These are phyloP conservation scores for Mycena sp. DNA, from an alignment of 1,284 basidiomycete genomes.

Conservation along the genomic window DNA sequence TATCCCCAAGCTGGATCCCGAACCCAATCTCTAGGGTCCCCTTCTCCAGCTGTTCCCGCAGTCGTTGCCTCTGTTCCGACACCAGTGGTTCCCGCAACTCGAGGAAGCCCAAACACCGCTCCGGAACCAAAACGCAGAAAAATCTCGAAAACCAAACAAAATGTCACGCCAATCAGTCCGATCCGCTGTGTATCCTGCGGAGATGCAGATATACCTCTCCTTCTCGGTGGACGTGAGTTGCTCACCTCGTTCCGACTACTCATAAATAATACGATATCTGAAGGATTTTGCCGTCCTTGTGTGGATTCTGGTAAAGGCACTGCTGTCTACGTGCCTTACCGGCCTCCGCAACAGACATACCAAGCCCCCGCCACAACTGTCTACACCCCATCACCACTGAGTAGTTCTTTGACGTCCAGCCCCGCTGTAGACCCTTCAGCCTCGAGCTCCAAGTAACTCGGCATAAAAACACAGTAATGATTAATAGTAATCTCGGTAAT, in stretches of 20 bases:
- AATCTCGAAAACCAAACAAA: slow-evolving; percentile 41
- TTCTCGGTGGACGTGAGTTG: slow-evolving; percentile 73
- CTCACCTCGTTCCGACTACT: not conserved
- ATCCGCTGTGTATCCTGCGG: slow-evolving; percentile 70
- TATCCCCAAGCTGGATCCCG: slow-evolving; percentile 11
- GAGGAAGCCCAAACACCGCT: not conserved
- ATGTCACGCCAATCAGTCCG: slow-evolving; percentile 38
- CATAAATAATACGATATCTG: slow-evolving; percentile 13
- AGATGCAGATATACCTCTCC: slow-evolving; percentile 73
- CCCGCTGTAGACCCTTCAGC: not conserved
- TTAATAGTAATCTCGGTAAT: too few relatives aligned
- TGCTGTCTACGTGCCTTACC: slow-evolving; percentile 27
- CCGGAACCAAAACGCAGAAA: slow-evolving; percentile 47
- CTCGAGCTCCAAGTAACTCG: too few relatives aligned
- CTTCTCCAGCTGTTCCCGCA: not conserved
- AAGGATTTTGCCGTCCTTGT: slow-evolving; percentile 69
- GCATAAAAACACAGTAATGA: too few relatives aligned
- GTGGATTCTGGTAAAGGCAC: slow-evolving; percentile 55
- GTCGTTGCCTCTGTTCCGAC: not conserved
- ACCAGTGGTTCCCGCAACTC: not conserved
- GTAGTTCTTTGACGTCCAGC: not conserved
- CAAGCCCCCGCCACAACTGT: not conserved
- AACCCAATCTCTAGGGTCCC: too few relatives aligned
- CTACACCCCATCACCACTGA: not conserved
- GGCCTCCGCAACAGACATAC: slow-evolving; percentile 7